phyloP scores from a whole-genome alignment of 768 basidiomycete species.

The Dioszegia aurantiaca region DNA sequence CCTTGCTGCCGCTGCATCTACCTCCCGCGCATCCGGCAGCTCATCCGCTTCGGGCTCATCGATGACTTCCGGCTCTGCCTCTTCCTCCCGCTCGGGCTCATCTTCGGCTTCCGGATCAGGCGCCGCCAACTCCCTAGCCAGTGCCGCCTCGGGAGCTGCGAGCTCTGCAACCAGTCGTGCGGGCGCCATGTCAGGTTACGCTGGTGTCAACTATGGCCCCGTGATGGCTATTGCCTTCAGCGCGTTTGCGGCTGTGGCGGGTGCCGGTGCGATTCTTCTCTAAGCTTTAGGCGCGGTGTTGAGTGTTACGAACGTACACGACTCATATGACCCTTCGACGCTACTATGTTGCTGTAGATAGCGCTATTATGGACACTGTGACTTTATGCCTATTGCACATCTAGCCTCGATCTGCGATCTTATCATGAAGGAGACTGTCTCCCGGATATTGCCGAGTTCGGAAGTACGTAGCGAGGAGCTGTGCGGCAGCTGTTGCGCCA shows the following conservation, averaged over 20 bases:
- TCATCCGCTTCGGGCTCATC: constrained; percentile 26
- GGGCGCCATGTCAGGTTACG: constrained; percentile 23
- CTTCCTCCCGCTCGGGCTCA: constrained; percentile 11
- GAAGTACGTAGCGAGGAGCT: no score
- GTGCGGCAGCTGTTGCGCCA: no score
- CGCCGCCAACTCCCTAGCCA: constrained; percentile 11
- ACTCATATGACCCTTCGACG: constrained; percentile 1
- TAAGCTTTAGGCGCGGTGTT: constrained; percentile 20
- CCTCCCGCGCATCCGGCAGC: constrained; percentile 53
- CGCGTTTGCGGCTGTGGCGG: constrained; percentile 31
- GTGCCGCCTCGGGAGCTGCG: constrained; percentile 23
- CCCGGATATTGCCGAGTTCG: no score
- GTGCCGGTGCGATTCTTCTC: constrained; percentile 40
- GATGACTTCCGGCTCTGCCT: constrained; percentile 22
- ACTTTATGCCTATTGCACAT: no score
- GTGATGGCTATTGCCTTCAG: constrained; percentile 26
- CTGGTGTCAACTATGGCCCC: constrained; percentile 28
- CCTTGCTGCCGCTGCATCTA: constrained; percentile 34
- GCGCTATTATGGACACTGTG: constrained; percentile 12
- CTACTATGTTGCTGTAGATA: no score
- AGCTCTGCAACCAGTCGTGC: constrained; percentile 18
- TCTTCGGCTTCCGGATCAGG: constrained; percentile 17
- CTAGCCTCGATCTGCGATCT: no score
- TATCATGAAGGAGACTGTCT: no score
- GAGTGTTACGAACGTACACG: neutral